These are phyloP conservation scores for Alternaria gansuensis DNA, from an alignment of 2,329 filamentous ascomycete genomes.

Conservation along the genomic window DNA sequence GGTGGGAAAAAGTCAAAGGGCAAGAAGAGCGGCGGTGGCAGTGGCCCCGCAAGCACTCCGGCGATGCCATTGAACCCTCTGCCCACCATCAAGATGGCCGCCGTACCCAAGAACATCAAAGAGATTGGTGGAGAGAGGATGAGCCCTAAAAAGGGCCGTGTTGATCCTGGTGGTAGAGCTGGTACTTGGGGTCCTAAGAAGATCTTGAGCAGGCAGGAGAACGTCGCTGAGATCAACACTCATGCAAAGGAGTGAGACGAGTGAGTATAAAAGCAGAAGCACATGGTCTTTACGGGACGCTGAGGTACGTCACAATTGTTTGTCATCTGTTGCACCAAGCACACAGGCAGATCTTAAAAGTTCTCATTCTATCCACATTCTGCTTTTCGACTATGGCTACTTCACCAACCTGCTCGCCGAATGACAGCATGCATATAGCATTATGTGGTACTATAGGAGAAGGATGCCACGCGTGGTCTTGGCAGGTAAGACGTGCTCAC, in stretches of 20 bases:
- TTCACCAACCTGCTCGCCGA: neutral
- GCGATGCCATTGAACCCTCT: constrained; percentile 7
- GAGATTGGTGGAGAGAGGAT: constrained; percentile 9
- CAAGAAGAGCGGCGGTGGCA: constrained; percentile 17
- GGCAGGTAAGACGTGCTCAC: neutral
- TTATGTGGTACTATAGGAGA: neutral
- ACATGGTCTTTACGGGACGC: neutral
- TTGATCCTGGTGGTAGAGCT: constrained; percentile 32
- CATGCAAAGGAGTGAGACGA: constrained; percentile 2
- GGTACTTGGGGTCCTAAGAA: constrained; percentile 41
- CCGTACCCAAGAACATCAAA: constrained; percentile 18
- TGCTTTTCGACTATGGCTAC: neutral
- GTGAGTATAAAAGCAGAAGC: neutral
- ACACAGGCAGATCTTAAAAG: neutral
- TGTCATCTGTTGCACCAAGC: neutral
- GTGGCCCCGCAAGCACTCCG: neutral
- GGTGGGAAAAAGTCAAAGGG: constrained; percentile 29
- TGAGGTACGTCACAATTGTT: neutral
- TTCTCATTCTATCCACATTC: neutral
- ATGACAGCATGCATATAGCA: neutral
- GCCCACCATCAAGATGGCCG: constrained; percentile 19
- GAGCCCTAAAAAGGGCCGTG: constrained; percentile 21
- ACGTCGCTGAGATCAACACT: neutral
- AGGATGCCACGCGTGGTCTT: neutral
- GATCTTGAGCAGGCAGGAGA: constrained; percentile 38